Base-by-base conservation (phyloP, 306 rosid species). In the Cercis canadensis region DNA sequence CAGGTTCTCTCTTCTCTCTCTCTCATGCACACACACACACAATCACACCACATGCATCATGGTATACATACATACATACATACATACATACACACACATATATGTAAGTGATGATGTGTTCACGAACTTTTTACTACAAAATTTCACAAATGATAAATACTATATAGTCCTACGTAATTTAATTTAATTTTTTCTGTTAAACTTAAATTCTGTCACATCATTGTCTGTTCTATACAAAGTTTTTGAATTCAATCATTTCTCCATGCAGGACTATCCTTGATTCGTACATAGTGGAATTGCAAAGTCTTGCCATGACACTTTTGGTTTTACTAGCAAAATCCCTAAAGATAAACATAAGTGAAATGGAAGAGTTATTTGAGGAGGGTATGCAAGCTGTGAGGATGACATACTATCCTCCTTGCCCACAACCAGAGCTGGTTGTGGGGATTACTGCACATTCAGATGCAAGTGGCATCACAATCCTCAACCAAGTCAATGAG, bases 401-500 rank as follows among this genome's bases (percentile, higher is more conserved):
- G 81, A 90, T 86, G 83, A 65, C 84, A 5, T 82, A 78, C 53
- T 90, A 90, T 59, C 96, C 94, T 39, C 85, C 89, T 32, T 87
- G 96, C 45, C 91, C 96, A 6, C 31, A 77, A 16, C 96, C 96
- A 45, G 87, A 90, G 50, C 52, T 56, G 15, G 92, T 82, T 0
- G 33, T 86, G 46, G 96, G 94, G 0, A 5, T 90, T n/a, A 29
- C 50, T 8, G 83, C 88, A 6, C 94, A 90, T 79, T 86, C 96
- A 10, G 96, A 87, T 49, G 82, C 62, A 4, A 1, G 69, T 0
- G 93, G 76, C 9, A 69, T 90, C 31, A 90, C 96, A 12, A 86
- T 90, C 46, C 80, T 90, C 5, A 67, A 84, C 65, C 87, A 90
- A 66, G 59, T 86, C 32, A 86, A 88, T 46, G 94, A 82, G 55